Percentiles rank a stretch among this genome's conserved stretches.
Conservation (phyloP, 495 filamentous ascomycete species). For the Pyronema omphalodes region DNA sequence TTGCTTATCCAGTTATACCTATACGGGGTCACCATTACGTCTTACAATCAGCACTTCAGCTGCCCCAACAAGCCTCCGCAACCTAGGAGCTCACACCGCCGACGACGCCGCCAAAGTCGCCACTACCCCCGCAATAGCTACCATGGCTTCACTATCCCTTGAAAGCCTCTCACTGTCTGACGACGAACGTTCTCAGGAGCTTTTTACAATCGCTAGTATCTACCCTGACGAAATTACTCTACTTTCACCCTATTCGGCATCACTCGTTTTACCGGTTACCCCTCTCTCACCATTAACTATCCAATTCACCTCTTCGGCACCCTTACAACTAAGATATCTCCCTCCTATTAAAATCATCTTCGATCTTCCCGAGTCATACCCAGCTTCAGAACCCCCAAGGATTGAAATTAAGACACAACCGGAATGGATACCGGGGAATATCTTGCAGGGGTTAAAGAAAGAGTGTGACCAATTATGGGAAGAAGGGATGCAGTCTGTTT, state of each 20-base stretch:
- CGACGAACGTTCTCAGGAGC: conserved; percentile 46
- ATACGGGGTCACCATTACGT: too few species aligned
- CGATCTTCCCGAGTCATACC: conserved; percentile 57
- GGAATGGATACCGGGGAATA: conserved; percentile 48
- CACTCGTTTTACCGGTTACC: conserved; percentile 53
- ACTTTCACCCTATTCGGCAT: conserved; percentile 41
- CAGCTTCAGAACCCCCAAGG: conserved; percentile 43
- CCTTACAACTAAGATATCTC: conserved; percentile 31
- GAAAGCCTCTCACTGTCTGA: conserved; percentile 11
- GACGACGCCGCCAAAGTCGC: too few species aligned
- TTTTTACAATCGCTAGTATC: conserved; percentile 70
- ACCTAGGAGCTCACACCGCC: too few species aligned
- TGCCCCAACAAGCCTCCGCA: too few species aligned
- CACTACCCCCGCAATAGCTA: too few species aligned
- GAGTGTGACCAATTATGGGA: conserved; percentile 58
- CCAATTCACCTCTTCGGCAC: conserved; percentile 31
- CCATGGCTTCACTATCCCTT: conserved; percentile 6
- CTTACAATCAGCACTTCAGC: too few species aligned
- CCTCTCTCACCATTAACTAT: conserved; percentile 51
- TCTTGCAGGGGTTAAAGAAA: conserved; percentile 37
- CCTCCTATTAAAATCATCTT: conserved; percentile 56
- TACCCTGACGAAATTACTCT: conserved; percentile 60
- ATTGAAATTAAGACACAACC: conserved; percentile 46
- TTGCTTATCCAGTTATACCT: too few species aligned
- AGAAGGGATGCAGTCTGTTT: conserved; percentile 62